Percentiles rank a stretch among this genome's conserved stretches.
phyloP scores from a whole-genome alignment of 1,139 yeast species.

The Geotrichum reessii region DNA sequence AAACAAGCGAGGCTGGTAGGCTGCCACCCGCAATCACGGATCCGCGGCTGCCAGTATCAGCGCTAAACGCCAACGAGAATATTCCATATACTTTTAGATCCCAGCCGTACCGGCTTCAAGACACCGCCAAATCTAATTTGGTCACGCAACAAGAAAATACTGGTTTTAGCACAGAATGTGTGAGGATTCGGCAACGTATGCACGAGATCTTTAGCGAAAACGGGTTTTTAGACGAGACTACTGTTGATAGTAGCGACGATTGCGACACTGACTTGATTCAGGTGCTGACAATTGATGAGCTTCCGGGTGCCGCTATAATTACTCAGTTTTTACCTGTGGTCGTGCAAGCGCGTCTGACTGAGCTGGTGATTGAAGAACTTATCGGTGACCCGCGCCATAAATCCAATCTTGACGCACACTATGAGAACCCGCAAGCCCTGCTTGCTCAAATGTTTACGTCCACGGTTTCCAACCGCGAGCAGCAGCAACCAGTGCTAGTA shows the following conservation, averaged over 20 bases:
- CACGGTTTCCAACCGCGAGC: not conserved
- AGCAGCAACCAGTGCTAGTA: not conserved
- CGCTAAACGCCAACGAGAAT: not conserved
- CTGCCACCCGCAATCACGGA: slow-evolving; percentile 11
- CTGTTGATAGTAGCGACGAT: not conserved
- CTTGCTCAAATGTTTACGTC: slow-evolving; percentile 26
- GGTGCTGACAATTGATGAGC: slow-evolving; percentile 25
- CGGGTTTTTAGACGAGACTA: not conserved
- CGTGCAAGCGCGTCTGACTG: slow-evolving; percentile 32
- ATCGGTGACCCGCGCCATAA: slow-evolving; percentile 34
- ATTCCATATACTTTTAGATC: slow-evolving; percentile 1
- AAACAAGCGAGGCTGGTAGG: slow-evolving; percentile 2
- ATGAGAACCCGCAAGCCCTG: slow-evolving; percentile 21
- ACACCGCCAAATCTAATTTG: not conserved
- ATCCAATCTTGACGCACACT: slow-evolving; percentile 38
- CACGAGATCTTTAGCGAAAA: not conserved
- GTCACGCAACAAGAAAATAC: no score
- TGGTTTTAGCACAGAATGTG: no score
- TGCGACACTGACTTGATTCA: not conserved
- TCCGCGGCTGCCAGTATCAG: not conserved
- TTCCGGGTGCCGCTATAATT: slow-evolving; percentile 37
- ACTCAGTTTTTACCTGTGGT: slow-evolving; percentile 27
- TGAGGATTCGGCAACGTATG: not conserved
- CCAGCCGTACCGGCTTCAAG: slow-evolving; percentile 1
- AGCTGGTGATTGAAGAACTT: slow-evolving; percentile 32